Conservation (phyloP, 306 rosid species). For the Fagus sylvatica region DNA sequence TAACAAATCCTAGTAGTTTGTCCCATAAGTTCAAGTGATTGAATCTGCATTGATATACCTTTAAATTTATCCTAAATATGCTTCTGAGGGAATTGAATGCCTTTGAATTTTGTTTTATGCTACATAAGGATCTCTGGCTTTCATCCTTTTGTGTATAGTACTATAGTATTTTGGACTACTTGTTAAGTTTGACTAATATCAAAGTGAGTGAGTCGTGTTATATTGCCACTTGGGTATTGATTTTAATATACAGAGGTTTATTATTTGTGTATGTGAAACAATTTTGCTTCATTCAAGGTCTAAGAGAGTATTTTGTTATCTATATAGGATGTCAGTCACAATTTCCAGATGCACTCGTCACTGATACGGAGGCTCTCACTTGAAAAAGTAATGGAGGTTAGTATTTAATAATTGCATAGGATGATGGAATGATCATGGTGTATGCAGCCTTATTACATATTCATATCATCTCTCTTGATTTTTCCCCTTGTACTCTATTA, state of each 20-base stretch:
- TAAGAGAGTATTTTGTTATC: constrained; percentile 8
- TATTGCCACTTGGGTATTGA: not conserved
- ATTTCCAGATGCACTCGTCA: constrained; percentile 88
- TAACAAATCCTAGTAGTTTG: too few species aligned
- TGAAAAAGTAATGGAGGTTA: constrained; percentile 81
- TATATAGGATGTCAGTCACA: constrained; percentile 51
- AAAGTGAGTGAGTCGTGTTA: not conserved
- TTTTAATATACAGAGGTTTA: not conserved
- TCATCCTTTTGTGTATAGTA: not conserved
- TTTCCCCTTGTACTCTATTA: not conserved
- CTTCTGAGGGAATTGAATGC: not conserved
- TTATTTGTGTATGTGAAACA: not conserved
- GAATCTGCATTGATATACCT: not conserved
- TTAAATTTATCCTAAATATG: not conserved
- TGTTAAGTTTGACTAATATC: not conserved
- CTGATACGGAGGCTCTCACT: constrained; percentile 80
- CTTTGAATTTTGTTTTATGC: not conserved
- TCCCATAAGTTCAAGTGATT: not conserved
- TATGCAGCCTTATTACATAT: not conserved
- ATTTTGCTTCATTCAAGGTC: constrained; percentile 6
- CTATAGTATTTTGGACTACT: not conserved
- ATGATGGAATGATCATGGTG: not conserved
- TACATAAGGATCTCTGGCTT: not conserved
- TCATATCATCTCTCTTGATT: not conserved
- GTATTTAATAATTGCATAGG: constrained; percentile 12